Conservation (phyloP, 148 eudicot genomes). For the Chenopodium berlandieri region DNA sequence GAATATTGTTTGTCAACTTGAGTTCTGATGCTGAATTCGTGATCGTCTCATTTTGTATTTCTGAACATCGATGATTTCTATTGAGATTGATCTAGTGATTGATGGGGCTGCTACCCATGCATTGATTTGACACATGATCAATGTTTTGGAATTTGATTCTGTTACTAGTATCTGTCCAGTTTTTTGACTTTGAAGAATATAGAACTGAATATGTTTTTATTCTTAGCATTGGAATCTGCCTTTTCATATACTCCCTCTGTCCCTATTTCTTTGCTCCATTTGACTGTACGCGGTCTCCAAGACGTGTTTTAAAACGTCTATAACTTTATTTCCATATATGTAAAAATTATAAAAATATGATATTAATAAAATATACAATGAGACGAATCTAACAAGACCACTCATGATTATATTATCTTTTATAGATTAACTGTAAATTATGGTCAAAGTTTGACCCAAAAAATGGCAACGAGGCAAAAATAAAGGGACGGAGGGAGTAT, state of each 20-base stretch:
- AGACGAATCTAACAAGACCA: too few relatives aligned
- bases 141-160: background rate
- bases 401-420: too few relatives aligned
- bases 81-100: background rate
- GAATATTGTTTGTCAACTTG: background rate
- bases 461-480: too few relatives aligned
- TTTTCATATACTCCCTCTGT: background rate
- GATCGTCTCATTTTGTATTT: background rate
- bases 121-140: background rate
- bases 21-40: conserved; percentile 6
- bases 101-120: background rate
- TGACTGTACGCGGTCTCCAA: too few relatives aligned
- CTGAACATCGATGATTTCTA: background rate
- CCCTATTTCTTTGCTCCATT: too few relatives aligned
- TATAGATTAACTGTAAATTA: too few relatives aligned
- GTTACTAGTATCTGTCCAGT: background rate
- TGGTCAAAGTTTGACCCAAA: too few relatives aligned
- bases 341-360: too few relatives aligned
- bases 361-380: too few relatives aligned
- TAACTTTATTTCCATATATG: too few relatives aligned
- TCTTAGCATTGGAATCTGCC: background rate
- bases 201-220: background rate
- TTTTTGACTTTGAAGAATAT: background rate
- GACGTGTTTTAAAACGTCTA: too few relatives aligned
- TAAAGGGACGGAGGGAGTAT: background rate